Conservation (phyloP, 2,329 filamentous ascomycete species). For the Phialophora expanda region DNA sequence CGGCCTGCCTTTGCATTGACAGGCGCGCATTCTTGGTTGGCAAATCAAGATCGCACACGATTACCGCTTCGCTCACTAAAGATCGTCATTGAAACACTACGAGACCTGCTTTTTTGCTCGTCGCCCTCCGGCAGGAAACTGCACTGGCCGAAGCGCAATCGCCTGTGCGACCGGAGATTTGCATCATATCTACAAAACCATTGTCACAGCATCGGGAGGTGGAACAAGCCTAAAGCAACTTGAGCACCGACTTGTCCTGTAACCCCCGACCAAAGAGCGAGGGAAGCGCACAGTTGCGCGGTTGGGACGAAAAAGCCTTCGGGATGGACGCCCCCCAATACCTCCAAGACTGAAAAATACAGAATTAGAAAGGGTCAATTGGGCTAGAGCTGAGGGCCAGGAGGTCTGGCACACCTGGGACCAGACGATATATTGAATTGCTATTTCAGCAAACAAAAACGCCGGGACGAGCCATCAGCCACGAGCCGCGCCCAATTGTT, state of each 20-base stretch:
- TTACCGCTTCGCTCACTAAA: slow-evolving; percentile 19
- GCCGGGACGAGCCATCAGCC: slow-evolving; percentile 35
- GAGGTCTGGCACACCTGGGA: slow-evolving; percentile 2
- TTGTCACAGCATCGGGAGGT: slow-evolving; percentile 27
- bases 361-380: slow-evolving; percentile 10
- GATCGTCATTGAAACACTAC: slow-evolving; percentile 21
- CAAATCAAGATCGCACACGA: slow-evolving; percentile 34
- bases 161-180: slow-evolving; percentile 28
- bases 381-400: slow-evolving; percentile 1
- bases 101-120: slow-evolving; percentile 10
- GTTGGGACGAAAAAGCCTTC: slow-evolving; percentile 18
- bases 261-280: slow-evolving; percentile 9
- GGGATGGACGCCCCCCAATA: slow-evolving; percentile 25
- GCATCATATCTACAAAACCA: slow-evolving; percentile 24
- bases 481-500: slow-evolving; percentile 21
- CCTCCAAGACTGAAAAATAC: slow-evolving; percentile 23
- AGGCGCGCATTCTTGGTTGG: slow-evolving; percentile 22
- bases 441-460: slow-evolving; percentile 18
- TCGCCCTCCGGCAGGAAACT: slow-evolving; percentile 18
- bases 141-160: slow-evolving; percentile 12
- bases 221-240: slow-evolving; percentile 18
- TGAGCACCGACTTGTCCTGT: slow-evolving; percentile 12
- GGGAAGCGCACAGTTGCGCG: slow-evolving; percentile 22
- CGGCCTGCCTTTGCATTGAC: slow-evolving; percentile 29
- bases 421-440: slow-evolving; percentile 14